Percentiles rank a stretch among this genome's conserved stretches.
phyloP scores from a whole-genome alignment of 208 protist species.

The Phytomonas sp. region DNA sequence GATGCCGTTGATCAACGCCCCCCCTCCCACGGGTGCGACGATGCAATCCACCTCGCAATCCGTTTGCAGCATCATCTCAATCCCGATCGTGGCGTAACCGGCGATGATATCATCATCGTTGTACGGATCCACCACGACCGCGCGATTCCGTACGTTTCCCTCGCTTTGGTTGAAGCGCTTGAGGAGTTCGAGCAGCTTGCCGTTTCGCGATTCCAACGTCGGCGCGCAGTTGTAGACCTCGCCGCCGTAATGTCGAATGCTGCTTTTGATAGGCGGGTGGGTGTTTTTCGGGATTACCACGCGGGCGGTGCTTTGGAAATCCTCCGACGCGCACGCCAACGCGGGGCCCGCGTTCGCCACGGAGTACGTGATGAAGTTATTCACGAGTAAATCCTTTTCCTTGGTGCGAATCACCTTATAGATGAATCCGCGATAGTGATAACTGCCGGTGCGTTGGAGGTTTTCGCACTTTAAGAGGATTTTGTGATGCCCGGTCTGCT shows the following conservation, averaged over 20 bases:
- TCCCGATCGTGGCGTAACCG: slow-evolving; percentile 81
- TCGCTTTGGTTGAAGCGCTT: slow-evolving; percentile 28
- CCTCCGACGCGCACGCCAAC: slow-evolving; percentile 74
- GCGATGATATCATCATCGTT: slow-evolving; percentile 87
- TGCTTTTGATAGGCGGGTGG: slow-evolving; percentile 57
- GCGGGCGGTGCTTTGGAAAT: slow-evolving; percentile 66
- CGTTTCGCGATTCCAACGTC: slow-evolving; percentile 37
- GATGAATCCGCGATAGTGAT: slow-evolving; percentile 58
- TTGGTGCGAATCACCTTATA: slow-evolving; percentile 66
- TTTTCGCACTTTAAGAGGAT: slow-evolving; percentile 75
- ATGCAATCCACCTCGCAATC: slow-evolving; percentile 75
- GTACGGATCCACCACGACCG: slow-evolving; percentile 86
- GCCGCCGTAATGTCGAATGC: slow-evolving; percentile 60
- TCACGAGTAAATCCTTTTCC: slow-evolving; percentile 48
- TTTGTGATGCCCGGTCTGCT: slow-evolving; percentile 38
- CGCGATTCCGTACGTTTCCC: slow-evolving; percentile 41
- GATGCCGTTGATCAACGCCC: slow-evolving; percentile 78
- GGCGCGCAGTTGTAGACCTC: slow-evolving; percentile 34
- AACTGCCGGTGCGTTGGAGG: slow-evolving; percentile 70
- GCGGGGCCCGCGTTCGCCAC: slow-evolving; percentile 91
- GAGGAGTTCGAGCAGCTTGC: slow-evolving; percentile 24
- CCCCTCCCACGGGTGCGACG: slow-evolving; percentile 84
- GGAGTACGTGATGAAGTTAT: slow-evolving; percentile 82
- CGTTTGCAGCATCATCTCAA: slow-evolving; percentile 86
- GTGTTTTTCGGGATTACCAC: slow-evolving; percentile 87